phyloP scores from a whole-genome alignment of 108 stramenopile genomes.

The Cyclostephanos tholiformis region DNA sequence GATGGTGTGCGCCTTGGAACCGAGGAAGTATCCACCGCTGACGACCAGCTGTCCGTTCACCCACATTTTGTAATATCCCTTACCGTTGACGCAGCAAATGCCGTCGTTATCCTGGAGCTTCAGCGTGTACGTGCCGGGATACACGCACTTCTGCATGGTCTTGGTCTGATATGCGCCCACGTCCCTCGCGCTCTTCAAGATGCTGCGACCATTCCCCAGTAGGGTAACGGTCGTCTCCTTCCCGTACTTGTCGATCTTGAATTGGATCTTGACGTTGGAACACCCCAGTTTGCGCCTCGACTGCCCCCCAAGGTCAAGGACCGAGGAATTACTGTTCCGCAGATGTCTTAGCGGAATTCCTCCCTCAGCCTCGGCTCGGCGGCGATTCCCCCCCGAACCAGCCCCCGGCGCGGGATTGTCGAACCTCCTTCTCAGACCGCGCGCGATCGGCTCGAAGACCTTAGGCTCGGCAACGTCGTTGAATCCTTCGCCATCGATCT shows the following conservation, averaged over 20 bases:
- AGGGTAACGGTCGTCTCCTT: constrained; percentile 28
- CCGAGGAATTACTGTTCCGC: too few relatives aligned
- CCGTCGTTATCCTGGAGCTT: constrained; percentile 25
- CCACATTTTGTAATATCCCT: constrained; percentile 25
- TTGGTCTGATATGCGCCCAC: constrained; percentile 30
- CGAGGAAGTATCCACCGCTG: constrained; percentile 22
- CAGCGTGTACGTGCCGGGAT: constrained; percentile 23
- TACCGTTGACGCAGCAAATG: constrained; percentile 29
- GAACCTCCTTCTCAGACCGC: background rate
- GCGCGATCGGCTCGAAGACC: constrained; percentile 3
- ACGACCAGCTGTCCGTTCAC: constrained; percentile 28
- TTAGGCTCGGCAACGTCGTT: background rate
- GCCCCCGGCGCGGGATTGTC: background rate
- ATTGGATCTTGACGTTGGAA: constrained; percentile 23
- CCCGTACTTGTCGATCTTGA: constrained; percentile 33
- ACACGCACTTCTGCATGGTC: constrained; percentile 16
- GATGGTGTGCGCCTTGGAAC: constrained; percentile 24
- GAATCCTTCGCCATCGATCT: background rate
- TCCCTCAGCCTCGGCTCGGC: too few relatives aligned
- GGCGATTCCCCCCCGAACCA: too few relatives aligned
- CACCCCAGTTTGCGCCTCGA: constrained; percentile 3
- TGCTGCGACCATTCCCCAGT: constrained; percentile 9
- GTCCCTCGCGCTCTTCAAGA: constrained; percentile 17
- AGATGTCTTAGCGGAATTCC: too few relatives aligned
- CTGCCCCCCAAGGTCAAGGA: too few relatives aligned